These are phyloP conservation scores for Lecanoromycetidae sp. DNA, from an alignment of 2,329 filamentous ascomycete genomes.

Conservation along the genomic window DNA sequence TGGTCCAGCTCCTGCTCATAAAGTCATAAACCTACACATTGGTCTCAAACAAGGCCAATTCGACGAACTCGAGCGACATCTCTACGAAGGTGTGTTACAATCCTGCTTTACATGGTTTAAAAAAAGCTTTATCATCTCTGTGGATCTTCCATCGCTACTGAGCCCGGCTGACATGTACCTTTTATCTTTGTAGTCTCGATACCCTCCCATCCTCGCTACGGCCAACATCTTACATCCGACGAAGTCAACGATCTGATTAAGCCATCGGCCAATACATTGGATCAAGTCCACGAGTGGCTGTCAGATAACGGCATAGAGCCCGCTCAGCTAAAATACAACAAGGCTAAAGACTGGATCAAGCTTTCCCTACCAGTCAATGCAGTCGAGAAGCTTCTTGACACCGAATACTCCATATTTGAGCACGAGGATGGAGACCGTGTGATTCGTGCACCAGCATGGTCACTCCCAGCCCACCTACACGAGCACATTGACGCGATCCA, in stretches of 20 bases:
- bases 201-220: conserved; percentile 42
- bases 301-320: conserved; percentile 39
- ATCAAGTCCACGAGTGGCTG: conserved; percentile 46
- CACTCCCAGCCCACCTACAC: conserved; percentile 45
- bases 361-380: conserved; percentile 40
- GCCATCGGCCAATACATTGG: conserved; percentile 40
- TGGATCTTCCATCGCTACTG: background rate
- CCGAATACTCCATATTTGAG: conserved; percentile 41
- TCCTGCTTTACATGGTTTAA: too few relatives aligned
- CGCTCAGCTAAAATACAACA: conserved; percentile 30
- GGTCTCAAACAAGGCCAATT: conserved; percentile 47
- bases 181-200: conserved; percentile 7
- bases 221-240: conserved; percentile 39
- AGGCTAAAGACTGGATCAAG: conserved; percentile 47
- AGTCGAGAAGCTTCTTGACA: conserved; percentile 43
- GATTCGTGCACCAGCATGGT: conserved; percentile 45
- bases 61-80: conserved; percentile 42
- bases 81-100: conserved; percentile 40
- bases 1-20: conserved; percentile 36
- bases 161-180: background rate
- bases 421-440: conserved; percentile 42
- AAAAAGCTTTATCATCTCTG: background rate
- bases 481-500: conserved; percentile 48
- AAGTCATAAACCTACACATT: conserved; percentile 44
- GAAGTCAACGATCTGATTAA: conserved; percentile 44